A percentile compares a stretch with the other conserved stretches of the same genome.
These are phyloP conservation scores for Balamuthia mandrillaris DNA, from an alignment of 208 protist species.

Conservation along the genomic window DNA sequence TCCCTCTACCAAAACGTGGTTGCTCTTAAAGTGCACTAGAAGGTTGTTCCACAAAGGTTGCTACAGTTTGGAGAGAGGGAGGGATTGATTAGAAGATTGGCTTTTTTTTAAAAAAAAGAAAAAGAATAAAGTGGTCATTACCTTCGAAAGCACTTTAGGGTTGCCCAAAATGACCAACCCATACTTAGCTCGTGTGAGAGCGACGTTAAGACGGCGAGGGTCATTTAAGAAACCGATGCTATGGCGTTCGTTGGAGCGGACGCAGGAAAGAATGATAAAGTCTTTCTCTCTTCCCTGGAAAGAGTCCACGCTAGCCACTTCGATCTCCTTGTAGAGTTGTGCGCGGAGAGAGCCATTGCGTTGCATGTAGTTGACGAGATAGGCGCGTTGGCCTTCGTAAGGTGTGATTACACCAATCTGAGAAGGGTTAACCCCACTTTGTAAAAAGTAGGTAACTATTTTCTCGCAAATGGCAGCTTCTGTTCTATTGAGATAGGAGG, in stretches of 20 bases:
- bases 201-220: slow-evolving; percentile 92
- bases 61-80: neutral
- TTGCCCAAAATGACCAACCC: slow-evolving; percentile 95
- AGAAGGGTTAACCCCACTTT: slow-evolving; percentile 73
- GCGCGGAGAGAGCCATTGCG: slow-evolving; percentile 70
- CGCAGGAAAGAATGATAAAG: slow-evolving; percentile 96
- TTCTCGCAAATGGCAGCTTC: slow-evolving; percentile 81
- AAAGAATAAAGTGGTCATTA: slow-evolving; percentile 69
- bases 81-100: neutral
- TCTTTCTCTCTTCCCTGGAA: slow-evolving; percentile 97
- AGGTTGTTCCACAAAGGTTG: slow-evolving; percentile 84
- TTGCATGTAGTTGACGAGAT: slow-evolving; percentile 82
- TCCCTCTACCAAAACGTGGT: slow-evolving; percentile 79
- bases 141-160: too few relatives aligned
- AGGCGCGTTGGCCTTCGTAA: slow-evolving; percentile 93
- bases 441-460: slow-evolving; percentile 85
- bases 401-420: slow-evolving; percentile 96
- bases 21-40: slow-evolving; percentile 80
- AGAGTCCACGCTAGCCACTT: slow-evolving; percentile 86
- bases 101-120: neutral
- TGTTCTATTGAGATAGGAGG: too few relatives aligned
- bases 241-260: slow-evolving; percentile 88
- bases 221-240: slow-evolving; percentile 95
- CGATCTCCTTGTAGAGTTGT: slow-evolving; percentile 74
- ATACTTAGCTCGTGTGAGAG: slow-evolving; percentile 90